Evolutionary conservation across 257 asterid species (phyloP).

Genomic region (Plantago major): DNA sequence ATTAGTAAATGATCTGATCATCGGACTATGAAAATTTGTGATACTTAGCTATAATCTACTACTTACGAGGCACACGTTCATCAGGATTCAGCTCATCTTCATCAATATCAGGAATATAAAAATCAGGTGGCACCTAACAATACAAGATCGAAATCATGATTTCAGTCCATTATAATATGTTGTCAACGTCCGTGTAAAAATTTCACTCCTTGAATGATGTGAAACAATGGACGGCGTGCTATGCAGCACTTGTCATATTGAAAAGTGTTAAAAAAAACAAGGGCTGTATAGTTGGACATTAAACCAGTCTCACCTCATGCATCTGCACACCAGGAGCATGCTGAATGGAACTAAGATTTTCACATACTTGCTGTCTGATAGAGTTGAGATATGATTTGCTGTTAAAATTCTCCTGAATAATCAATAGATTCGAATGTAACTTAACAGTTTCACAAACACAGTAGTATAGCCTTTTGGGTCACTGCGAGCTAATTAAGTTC

Average conservation of each 20-base stretch:
- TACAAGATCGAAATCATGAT: constrained; percentile 3
- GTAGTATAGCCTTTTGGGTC: constrained; percentile 7
- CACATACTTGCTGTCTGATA: constrained; percentile 81
- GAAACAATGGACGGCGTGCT: no score
- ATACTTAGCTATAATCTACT: neutral
- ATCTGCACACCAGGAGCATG: constrained; percentile 98
- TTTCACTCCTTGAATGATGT: no score
- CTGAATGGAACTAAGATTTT: constrained; percentile 84
- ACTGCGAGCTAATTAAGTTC: neutral
- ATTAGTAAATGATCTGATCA: neutral
- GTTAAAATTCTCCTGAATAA: constrained; percentile 83
- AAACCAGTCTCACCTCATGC: constrained; percentile 68
- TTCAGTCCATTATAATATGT: neutral
- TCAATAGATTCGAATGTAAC: constrained; percentile 23
- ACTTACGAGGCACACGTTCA: constrained; percentile 83
- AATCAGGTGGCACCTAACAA: constrained; percentile 90
- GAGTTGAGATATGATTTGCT: constrained; percentile 86
- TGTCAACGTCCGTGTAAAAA: no score
- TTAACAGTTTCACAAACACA: constrained; percentile 1
- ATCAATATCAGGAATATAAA: constrained; percentile 83
- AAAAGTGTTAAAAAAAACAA: no score
- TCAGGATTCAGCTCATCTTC: constrained; percentile 90
- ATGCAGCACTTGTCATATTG: no score
- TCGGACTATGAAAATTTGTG: neutral
- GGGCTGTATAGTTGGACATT: no score